Conservation (phyloP, 1,284 basidiomycete species). For the Amylostereum chailletii region DNA sequence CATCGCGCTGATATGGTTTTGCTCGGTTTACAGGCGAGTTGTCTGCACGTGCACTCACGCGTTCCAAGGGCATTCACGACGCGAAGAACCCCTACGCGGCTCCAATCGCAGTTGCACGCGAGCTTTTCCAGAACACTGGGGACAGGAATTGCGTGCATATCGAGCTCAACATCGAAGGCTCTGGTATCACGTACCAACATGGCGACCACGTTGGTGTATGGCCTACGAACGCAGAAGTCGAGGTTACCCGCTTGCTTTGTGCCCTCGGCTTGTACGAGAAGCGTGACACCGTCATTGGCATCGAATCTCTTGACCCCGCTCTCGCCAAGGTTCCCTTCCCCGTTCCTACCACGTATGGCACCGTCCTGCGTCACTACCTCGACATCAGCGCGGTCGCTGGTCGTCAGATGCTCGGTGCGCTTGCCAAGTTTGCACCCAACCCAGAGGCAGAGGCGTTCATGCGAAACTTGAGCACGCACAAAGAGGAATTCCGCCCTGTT, state of each 20-base stretch:
- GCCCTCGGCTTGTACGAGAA: conserved; percentile 79
- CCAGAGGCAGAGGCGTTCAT: conserved; percentile 71
- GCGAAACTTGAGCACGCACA: conserved; percentile 77
- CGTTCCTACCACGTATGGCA: conserved; percentile 89
- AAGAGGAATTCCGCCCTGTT: conserved; percentile 74
- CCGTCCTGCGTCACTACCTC: conserved; percentile 94
- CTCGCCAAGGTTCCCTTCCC: conserved; percentile 99
- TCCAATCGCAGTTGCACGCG: conserved; percentile 69
- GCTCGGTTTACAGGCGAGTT: conserved; percentile 56
- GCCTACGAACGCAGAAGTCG: conserved; percentile 90
- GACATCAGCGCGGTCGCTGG: conserved; percentile 91
- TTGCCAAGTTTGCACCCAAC: conserved; percentile 85
- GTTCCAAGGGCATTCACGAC: conserved; percentile 90
- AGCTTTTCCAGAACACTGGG: conserved; percentile 71
- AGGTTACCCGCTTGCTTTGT: conserved; percentile 84
- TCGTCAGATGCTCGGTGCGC: conserved; percentile 83
- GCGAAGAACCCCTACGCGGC: conserved; percentile 96
- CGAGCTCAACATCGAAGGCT: conserved; percentile 91
- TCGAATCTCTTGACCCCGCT: conserved; percentile 94
- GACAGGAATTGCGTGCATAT: conserved; percentile 94
- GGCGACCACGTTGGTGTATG: conserved; percentile 97
- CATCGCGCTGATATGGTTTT: neutral
- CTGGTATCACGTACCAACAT: conserved; percentile 97
- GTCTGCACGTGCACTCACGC: conserved; percentile 82
- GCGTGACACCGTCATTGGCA: conserved; percentile 77